Percentiles rank a stretch among this genome's conserved stretches.
phyloP scores from a whole-genome alignment of 2,329 filamentous ascomycete species.

The Ceratocystis lukuohia region DNA sequence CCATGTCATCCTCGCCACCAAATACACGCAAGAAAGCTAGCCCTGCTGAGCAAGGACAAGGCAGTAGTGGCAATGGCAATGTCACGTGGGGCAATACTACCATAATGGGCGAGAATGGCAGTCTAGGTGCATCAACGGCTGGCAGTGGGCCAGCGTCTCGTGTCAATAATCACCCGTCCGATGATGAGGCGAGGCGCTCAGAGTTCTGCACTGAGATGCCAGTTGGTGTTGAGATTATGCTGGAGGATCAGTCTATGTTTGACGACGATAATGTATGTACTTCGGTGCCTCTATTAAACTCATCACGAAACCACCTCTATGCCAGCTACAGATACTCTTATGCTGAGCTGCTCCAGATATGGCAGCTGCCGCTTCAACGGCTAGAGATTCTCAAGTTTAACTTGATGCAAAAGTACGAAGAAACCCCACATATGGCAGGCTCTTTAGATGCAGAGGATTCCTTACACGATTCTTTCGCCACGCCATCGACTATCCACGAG shows the following conservation, averaged over 20 bases:
- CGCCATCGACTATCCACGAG: not conserved
- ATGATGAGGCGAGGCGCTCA: conserved; percentile 39
- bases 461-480: not conserved
- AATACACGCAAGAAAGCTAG: conserved; percentile 40
- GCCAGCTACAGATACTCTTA: conserved; percentile 51
- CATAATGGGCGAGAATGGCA: conserved; percentile 33
- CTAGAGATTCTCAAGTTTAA: conserved; percentile 60
- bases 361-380: conserved; percentile 47
- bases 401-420: conserved; percentile 33
- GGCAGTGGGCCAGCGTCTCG: conserved; percentile 25
- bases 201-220: conserved; percentile 24
- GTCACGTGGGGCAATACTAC: conserved; percentile 39
- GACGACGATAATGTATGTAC: conserved; percentile 53
- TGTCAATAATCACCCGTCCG: conserved; percentile 36
- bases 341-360: conserved; percentile 55
- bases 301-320: conserved; percentile 36
- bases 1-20: conserved; percentile 33
- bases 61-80: conserved; percentile 24
- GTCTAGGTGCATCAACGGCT: conserved; percentile 17
- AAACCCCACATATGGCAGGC: not conserved
- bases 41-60: conserved; percentile 46
- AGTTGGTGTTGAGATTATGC: conserved; percentile 32
- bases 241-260: conserved; percentile 51
- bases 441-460: not conserved
- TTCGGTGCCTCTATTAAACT: conserved; percentile 43